phyloP scores from a whole-genome alignment of 2,329 filamentous ascomycete species.

The Fusarium falciforme region DNA sequence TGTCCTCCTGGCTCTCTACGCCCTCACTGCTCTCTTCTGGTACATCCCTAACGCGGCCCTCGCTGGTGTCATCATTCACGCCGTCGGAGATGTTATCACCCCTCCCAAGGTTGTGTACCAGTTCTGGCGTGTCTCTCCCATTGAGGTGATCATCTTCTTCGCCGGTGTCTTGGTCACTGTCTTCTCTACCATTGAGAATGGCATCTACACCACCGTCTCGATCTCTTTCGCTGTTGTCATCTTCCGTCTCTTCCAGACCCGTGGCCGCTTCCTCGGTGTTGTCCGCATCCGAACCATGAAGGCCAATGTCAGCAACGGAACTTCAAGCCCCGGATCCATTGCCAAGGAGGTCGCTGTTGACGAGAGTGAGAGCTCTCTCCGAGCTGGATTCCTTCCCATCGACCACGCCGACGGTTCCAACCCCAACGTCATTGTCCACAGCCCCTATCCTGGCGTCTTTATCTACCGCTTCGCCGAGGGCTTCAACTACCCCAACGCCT shows the following conservation, averaged over 20 bases:
- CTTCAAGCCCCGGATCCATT: conserved; percentile 39
- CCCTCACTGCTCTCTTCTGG: conserved; percentile 84
- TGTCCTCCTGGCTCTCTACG: conserved; percentile 87
- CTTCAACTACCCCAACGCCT: conserved; percentile 68
- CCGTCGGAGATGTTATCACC: conserved; percentile 86
- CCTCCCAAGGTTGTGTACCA: conserved; percentile 86
- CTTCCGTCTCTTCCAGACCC: conserved; percentile 82
- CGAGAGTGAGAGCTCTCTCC: conserved; percentile 58
- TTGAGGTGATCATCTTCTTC: conserved; percentile 88
- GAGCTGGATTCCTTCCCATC: conserved; percentile 59
- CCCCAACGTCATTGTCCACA: conserved; percentile 56
- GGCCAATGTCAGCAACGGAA: conserved; percentile 75
- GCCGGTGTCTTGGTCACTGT: conserved; percentile 85
- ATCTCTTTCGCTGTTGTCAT: conserved; percentile 78
- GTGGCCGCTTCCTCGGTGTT: conserved; percentile 81
- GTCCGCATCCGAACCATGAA: conserved; percentile 87
- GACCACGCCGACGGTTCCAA: conserved; percentile 64
- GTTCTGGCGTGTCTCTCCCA: conserved; percentile 86
- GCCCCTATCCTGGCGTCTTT: conserved; percentile 65
- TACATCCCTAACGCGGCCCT: conserved; percentile 85
- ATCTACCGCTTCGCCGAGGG: conserved; percentile 67
- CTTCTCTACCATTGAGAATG: conserved; percentile 84
- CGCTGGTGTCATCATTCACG: conserved; percentile 89
- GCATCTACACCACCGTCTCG: conserved; percentile 84
- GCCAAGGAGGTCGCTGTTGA: conserved; percentile 50